A percentile compares a stretch with the other conserved stretches of the same genome.
Conservation (phyloP, 164 flowering plant genomes). For the Stephania yunnanensis region DNA sequence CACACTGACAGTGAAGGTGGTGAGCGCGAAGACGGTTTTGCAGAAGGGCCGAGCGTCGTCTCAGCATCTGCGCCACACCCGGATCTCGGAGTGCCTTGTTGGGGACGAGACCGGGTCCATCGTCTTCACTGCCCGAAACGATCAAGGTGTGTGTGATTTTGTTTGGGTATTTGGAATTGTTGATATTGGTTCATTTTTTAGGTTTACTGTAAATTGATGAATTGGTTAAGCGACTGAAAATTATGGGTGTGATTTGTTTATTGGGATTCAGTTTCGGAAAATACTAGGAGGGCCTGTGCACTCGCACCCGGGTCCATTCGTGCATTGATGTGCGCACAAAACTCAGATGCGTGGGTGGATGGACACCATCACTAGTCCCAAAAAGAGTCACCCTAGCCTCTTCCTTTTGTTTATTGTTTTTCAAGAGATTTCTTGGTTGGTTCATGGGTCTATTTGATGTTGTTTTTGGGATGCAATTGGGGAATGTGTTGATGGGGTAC, state of each 20-base stretch:
- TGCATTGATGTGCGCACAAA: too few relatives aligned
- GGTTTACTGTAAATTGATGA: background rate
- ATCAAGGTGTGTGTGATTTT: conserved; percentile 33
- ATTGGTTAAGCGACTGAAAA: background rate
- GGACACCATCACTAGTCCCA: too few relatives aligned
- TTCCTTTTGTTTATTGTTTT: background rate
- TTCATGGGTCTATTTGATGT: background rate
- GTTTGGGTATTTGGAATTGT: conserved; percentile 7
- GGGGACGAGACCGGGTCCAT: conserved; percentile 59
- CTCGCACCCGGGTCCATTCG: too few relatives aligned
- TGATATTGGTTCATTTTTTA: background rate
- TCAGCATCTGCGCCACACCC: conserved; percentile 31
- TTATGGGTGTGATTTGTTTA: background rate
- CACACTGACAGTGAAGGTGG: conserved; percentile 49
- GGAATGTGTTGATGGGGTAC: too few relatives aligned
- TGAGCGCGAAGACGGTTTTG: conserved; percentile 42
- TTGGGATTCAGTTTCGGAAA: background rate
- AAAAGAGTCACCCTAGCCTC: too few relatives aligned
- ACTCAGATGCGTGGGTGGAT: too few relatives aligned
- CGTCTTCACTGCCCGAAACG: conserved; percentile 55
- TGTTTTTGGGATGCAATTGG: background rate
- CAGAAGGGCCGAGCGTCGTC: conserved; percentile 41
- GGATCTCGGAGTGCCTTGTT: conserved; percentile 55
- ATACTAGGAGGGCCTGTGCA: too few relatives aligned
- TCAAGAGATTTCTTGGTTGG: background rate